phyloP scores from a whole-genome alignment of 352 stramenopile genomes.

The Thalassiosira ordinaria region DNA sequence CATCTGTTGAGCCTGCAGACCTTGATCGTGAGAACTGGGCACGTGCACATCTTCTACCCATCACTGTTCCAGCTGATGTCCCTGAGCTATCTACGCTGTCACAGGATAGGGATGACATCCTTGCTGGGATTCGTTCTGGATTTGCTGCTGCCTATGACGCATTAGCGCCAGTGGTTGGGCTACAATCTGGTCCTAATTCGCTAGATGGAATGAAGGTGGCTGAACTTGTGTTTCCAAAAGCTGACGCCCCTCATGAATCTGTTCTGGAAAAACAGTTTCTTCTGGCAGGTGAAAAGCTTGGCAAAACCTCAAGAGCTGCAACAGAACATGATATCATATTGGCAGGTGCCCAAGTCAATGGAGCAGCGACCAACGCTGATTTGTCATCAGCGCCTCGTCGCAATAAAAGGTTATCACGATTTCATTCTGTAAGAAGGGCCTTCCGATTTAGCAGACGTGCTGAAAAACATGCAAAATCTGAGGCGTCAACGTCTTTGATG shows the following conservation, averaged over 20 bases:
- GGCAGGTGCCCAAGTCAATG: neutral
- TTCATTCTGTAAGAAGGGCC: conserved; percentile 13
- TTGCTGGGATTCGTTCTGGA: conserved; percentile 68
- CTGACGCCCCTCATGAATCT: conserved; percentile 20
- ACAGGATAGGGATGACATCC: conserved; percentile 72
- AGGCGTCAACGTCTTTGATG: conserved; percentile 2
- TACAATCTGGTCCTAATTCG: conserved; percentile 30
- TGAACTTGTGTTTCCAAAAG: conserved; percentile 54
- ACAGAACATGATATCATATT: conserved; percentile 19
- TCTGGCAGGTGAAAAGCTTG: conserved; percentile 48
- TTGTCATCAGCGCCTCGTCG: conserved; percentile 22
- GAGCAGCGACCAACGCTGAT: conserved; percentile 12
- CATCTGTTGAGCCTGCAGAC: conserved; percentile 9
- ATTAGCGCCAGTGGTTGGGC: conserved; percentile 62
- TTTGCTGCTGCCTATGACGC: conserved; percentile 78
- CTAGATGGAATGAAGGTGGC: conserved; percentile 48
- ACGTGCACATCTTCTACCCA: conserved; percentile 71
- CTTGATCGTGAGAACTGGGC: conserved; percentile 59
- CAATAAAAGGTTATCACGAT: conserved; percentile 15
- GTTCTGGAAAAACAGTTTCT: conserved; percentile 25
- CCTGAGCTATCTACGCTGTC: conserved; percentile 66
- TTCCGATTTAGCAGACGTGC: conserved; percentile 11
- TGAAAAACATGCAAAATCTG: conserved; percentile 1
- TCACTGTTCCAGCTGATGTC: conserved; percentile 65
- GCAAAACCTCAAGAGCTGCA: conserved; percentile 21